Base-by-base conservation (phyloP, 345 rosid species). In the Corchorus olitorius region DNA sequence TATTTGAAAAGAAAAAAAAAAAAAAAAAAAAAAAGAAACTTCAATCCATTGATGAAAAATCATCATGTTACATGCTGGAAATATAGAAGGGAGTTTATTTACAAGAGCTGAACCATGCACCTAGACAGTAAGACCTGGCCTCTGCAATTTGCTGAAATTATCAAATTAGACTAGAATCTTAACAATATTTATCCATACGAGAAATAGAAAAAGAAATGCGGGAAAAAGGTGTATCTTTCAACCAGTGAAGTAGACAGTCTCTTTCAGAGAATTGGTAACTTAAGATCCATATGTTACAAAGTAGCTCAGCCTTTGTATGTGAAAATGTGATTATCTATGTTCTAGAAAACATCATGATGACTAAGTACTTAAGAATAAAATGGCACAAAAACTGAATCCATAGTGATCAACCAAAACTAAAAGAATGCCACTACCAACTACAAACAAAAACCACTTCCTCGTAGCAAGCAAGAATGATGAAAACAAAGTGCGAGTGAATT, bases 1-100 rank as follows among this genome's bases (percentile, higher is more conserved):
- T 35, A 37, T 46, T 55, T 50, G 3, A 55, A 75, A 43, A 73
- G 73, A 72, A 66, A 55, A 67, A 45, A 45, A 13, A 35, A n/a
- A 62, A 73, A 55, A 75, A 43, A 73, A 73, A 72, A 66, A 55
- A 67, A 45, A 45, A 13, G 43, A n/a, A 62, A 73, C 0, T 35
- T 17, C 17, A 46, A 54, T 48, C 22, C 74, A 50, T 6, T 48
- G n/a, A 37, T 54, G 45, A 72, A 56, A 53, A 56, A 20, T 4
- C 39, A 22, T 19, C 50, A 39, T 35, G 39, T n/a, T 41, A 11
- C 10, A 67, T 39, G 6, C 6, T 55, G 64, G 46, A 72, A 56
- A 48, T 27, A 72, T 34, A 52, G 16, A 15, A 13, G 27, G 17
- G 5, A 20, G n/a, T 27, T n/a, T 34, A 37, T 37, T 50, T 53